phyloP scores from a whole-genome alignment of 768 basidiomycete species.

The Amanita polypyramis region DNA sequence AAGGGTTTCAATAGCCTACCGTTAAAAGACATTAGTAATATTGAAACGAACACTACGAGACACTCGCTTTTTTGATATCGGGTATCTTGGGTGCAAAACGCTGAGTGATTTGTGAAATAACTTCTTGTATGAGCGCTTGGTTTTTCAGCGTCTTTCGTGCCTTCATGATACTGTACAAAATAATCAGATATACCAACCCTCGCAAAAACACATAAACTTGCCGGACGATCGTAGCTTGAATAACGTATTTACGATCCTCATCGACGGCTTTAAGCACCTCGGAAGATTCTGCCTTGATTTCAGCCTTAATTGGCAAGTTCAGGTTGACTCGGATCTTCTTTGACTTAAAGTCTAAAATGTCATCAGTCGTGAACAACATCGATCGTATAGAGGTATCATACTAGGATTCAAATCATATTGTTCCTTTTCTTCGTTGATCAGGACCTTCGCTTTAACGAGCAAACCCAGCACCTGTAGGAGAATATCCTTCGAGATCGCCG shows the following conservation, averaged over 20 bases:
- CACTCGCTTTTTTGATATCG: conserved; percentile 88
- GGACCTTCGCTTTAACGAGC: conserved; percentile 82
- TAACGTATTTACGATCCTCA: conserved; percentile 94
- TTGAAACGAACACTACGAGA: not conserved
- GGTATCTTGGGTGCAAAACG: conserved; percentile 90
- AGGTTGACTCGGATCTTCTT: conserved; percentile 91
- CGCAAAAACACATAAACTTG: conserved; percentile 16
- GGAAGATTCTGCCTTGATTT: conserved; percentile 81
- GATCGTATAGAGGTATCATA: conserved; percentile 14
- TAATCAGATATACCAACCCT: not conserved
- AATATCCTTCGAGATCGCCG: conserved; percentile 71
- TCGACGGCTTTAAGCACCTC: conserved; percentile 93
- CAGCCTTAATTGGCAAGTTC: conserved; percentile 88
- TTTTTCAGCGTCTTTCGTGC: conserved; percentile 94
- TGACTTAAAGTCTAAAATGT: conserved; percentile 67
- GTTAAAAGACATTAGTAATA: conserved; percentile 11
- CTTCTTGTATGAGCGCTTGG: conserved; percentile 81
- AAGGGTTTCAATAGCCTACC: conserved; percentile 78
- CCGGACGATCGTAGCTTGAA: conserved; percentile 91
- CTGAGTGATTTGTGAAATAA: conserved; percentile 80
- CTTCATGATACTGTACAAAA: conserved; percentile 71
- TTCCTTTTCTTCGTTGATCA: conserved; percentile 81
- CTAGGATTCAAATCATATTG: conserved; percentile 88
- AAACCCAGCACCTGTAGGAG: conserved; percentile 60
- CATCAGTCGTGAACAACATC: not conserved